Evolutionary conservation across 2,329 filamentous ascomycete genomes (phyloP), one percentile per base, ranked within the genome.

Genomic region (Penicillium glabrum): DNA sequence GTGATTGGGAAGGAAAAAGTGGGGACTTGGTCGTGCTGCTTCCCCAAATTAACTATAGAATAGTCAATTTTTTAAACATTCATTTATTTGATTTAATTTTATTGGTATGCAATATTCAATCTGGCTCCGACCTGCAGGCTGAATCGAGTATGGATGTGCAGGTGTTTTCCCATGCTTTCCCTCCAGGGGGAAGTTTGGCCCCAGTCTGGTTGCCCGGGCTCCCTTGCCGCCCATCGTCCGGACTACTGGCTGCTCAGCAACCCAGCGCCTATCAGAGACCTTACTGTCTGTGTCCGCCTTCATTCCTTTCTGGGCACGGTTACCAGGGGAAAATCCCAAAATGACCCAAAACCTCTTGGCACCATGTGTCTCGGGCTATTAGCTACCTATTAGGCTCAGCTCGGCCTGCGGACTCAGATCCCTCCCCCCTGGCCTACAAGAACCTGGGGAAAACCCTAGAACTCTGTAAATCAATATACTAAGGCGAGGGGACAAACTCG

Each of bases 161-260:
- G 13, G n/a, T 48, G 14, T 46, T 39, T 33, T 26, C 35, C 35
- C 51, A 33, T 48, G 27, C 29, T 50, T 41, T 50, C 26, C 39
- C 21, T 26, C 37, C 24, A 39, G 31, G 46, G 47, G 33, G 51
- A 33, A 24, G 13, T 59, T 61, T 46, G 53, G 59, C 61, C 60
- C 57, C 60, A 57, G 56, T 48, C 60, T 67, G 61, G 71, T 74
- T 73, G 72, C 72, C 69, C 61, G 67, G 72, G 62, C 71, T 73
- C 72, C 72, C 72, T 73, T 72, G 69, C 71, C 71, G 71, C 69
- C 59, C 62, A 63, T 63, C 56, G 53, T 57, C 58, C 64, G 58
- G 64, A 66, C 69, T 70, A 70, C 58, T 60, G 56, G 67, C 63
- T 68, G 63, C 67, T 61, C 65, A 71, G 68, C 66, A 69, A 68